Conservation (phyloP, 768 basidiomycete species). For the Russula emetica region DNA sequence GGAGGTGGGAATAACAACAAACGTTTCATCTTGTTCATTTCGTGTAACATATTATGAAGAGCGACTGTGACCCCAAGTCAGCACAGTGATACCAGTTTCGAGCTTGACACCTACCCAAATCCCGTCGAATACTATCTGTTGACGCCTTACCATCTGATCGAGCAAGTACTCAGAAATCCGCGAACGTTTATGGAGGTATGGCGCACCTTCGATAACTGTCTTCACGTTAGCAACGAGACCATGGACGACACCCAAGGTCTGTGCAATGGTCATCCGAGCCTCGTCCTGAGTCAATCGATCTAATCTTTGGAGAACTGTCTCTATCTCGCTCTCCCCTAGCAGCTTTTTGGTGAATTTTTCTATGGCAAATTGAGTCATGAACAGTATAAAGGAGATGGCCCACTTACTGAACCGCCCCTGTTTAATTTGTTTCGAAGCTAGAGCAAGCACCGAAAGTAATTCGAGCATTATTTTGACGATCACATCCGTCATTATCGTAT, state of each 20-base stretch:
- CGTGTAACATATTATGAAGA: neutral
- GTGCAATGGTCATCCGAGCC: neutral
- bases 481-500: neutral
- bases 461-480: neutral
- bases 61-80: neutral
- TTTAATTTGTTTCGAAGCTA: neutral
- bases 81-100: neutral
- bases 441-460: neutral
- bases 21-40: slow-evolving; percentile 10
- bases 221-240: neutral
- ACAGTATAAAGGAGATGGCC: neutral
- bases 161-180: neutral
- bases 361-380: neutral
- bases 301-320: neutral
- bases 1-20: neutral
- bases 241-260: neutral
- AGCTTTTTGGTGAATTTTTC: neutral
- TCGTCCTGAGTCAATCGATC: neutral
- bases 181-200: too few relatives aligned
- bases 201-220: neutral
- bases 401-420: neutral
- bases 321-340: neutral
- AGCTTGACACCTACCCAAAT: neutral
- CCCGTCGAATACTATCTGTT: neutral
- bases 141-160: neutral